A percentile compares a stretch with the other conserved stretches of the same genome.
Conservation (phyloP, 208 protist genomes). For the Acanthamoeba royreba region DNA sequence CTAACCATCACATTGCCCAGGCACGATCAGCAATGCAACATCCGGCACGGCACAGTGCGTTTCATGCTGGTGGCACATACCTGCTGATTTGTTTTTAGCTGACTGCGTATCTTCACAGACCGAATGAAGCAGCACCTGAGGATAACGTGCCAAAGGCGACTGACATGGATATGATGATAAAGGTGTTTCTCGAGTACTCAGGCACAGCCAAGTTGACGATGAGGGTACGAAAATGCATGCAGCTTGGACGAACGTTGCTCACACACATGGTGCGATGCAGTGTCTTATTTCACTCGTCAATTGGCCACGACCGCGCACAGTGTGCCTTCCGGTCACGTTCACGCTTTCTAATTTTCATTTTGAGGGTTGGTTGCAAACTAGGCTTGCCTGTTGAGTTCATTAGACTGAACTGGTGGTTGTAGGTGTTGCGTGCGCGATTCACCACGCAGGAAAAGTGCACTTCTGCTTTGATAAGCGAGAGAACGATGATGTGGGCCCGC, state of each 20-base stretch:
- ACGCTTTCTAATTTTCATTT: neutral
- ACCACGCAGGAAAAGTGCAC: neutral
- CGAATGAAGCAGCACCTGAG: neutral
- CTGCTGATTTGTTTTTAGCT: too few species aligned
- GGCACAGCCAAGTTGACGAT: neutral
- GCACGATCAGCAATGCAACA: too few species aligned
- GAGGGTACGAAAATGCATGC: neutral
- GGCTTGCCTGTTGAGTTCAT: too few species aligned
- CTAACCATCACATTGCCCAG: too few species aligned
- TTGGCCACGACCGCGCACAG: neutral
- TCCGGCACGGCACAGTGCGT: too few species aligned
- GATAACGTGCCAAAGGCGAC: neutral
- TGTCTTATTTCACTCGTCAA: neutral
- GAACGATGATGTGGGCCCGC: neutral
- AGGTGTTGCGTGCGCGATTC: neutral
- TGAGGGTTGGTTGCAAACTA: neutral
- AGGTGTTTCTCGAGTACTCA: neutral
- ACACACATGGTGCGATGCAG: too few species aligned
- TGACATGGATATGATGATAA: neutral
- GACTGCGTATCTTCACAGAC: too few species aligned
- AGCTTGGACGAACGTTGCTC: too few species aligned
- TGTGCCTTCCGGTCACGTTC: neutral
- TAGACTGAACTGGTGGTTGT: too few species aligned
- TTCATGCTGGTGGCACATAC: too few species aligned
- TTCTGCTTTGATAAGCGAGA: neutral